These are phyloP conservation scores for Akanthomyces dipterigenus DNA, from an alignment of 2,329 filamentous ascomycete species.

Conservation along the genomic window DNA sequence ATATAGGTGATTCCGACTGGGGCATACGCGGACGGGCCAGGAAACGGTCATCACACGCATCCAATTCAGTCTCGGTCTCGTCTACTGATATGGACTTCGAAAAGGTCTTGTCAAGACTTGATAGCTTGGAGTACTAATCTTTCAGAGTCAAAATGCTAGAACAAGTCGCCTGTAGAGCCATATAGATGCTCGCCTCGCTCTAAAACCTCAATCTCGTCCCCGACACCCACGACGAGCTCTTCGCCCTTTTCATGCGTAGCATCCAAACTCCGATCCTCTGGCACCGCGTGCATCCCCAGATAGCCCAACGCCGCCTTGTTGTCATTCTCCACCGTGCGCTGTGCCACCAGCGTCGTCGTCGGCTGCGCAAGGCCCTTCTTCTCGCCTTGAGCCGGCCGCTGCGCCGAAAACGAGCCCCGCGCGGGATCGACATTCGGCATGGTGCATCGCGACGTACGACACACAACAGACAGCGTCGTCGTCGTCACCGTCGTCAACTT, in stretches of 20 bases:
- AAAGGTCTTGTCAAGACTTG: too few species aligned
- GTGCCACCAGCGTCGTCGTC: slow-evolving; percentile 18
- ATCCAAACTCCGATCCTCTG: slow-evolving; percentile 16
- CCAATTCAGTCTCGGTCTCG: too few species aligned
- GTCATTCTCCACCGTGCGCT: slow-evolving; percentile 20
- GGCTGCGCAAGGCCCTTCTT: slow-evolving; percentile 21
- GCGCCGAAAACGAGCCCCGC: slow-evolving; percentile 5
- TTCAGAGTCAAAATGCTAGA: slow-evolving; percentile 11
- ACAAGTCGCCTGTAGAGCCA: slow-evolving; percentile 22
- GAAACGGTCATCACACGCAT: too few species aligned
- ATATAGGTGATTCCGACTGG: neutral
- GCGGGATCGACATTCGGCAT: slow-evolving; percentile 17
- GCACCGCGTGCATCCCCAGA: slow-evolving; percentile 25
- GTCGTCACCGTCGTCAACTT: slow-evolving; percentile 3
- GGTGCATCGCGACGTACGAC: slow-evolving; percentile 16
- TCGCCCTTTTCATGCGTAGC: slow-evolving; percentile 8
- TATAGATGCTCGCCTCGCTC: slow-evolving; percentile 22
- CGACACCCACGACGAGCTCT: slow-evolving; percentile 18
- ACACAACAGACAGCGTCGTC: slow-evolving; percentile 15
- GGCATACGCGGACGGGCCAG: neutral
- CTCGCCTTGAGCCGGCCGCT: neutral
- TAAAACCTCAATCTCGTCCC: slow-evolving; percentile 23
- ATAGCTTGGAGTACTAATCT: too few species aligned
- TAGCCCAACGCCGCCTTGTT: slow-evolving; percentile 23
- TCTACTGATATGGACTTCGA: too few species aligned